phyloP scores from a whole-genome alignment of 1,284 basidiomycete genomes.

The Sphagnurus paluster region DNA sequence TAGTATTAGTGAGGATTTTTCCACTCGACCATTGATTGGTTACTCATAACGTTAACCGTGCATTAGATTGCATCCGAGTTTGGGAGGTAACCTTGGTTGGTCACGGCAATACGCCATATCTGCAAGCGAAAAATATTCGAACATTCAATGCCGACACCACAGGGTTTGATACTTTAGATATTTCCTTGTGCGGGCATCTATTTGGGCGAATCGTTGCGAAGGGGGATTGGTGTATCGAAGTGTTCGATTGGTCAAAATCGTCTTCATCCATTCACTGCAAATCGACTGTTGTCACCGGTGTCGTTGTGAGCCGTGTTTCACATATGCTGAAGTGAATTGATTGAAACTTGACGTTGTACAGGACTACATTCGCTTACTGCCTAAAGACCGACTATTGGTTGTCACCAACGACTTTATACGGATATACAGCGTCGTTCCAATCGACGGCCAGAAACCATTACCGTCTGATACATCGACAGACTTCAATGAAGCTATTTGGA shows the following conservation, averaged over 20 bases:
- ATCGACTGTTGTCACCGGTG: background rate
- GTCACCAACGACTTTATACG: background rate
- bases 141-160: conserved; percentile 1
- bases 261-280: background rate
- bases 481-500: background rate
- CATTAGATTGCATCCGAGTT: conserved; percentile 2
- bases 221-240: background rate
- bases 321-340: too few relatives aligned
- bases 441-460: background rate
- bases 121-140: conserved; percentile 2
- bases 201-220: conserved; percentile 5
- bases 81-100: conserved; percentile 7
- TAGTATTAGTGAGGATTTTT: too few relatives aligned
- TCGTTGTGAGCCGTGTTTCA: background rate
- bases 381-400: conserved; percentile 4
- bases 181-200: conserved; percentile 4
- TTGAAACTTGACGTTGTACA: too few relatives aligned
- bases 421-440: conserved; percentile 3
- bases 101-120: conserved; percentile 5
- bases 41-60: too few relatives aligned
- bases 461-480: background rate
- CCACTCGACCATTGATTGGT: too few relatives aligned
- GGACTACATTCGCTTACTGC: conserved; percentile 8
- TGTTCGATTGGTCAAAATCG: conserved; percentile 7
- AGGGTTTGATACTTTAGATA: background rate